Conservation (phyloP, 208 protist genomes). For the Leishmania major region DNA sequence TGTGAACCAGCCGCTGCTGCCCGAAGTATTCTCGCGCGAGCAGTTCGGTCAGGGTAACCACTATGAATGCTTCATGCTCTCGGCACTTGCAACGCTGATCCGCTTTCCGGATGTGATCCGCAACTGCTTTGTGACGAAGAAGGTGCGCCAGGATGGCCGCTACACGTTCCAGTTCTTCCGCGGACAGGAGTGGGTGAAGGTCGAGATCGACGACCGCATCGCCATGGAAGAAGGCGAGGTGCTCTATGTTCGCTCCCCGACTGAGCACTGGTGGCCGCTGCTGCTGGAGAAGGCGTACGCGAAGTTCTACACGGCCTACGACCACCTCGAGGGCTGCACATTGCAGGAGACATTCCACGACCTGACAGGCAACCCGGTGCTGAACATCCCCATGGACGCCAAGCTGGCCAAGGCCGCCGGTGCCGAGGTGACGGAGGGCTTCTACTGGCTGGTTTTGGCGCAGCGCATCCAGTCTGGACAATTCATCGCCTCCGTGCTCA, state of each 20-base stretch:
- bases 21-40: constrained; percentile 55
- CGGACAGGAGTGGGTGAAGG: constrained; percentile 67
- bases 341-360: constrained; percentile 81
- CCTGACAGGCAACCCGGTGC: constrained; percentile 79
- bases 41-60: constrained; percentile 84
- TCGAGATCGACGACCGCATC: constrained; percentile 83
- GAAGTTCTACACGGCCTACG: constrained; percentile 86
- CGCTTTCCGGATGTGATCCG: constrained; percentile 75
- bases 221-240: constrained; percentile 62
- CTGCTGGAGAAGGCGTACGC: constrained; percentile 92
- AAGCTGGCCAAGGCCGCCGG: constrained; percentile 71
- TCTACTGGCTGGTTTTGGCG: constrained; percentile 70
- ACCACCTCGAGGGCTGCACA: constrained; percentile 75
- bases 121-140: constrained; percentile 83
- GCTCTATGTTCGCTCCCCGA: constrained; percentile 70
- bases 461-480: constrained; percentile 62
- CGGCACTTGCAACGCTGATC: constrained; percentile 68
- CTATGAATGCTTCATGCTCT: constrained; percentile 87
- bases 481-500: constrained; percentile 62
- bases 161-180: constrained; percentile 90
- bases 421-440: constrained; percentile 42
- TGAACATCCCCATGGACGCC: constrained; percentile 69
- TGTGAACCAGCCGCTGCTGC: constrained; percentile 56
- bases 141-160: constrained; percentile 74
- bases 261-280: constrained; percentile 81